Percentiles rank a stretch among this genome's conserved stretches.
Conservation (phyloP, 1,139 yeast genomes). For the Zygoascus meyerae region DNA sequence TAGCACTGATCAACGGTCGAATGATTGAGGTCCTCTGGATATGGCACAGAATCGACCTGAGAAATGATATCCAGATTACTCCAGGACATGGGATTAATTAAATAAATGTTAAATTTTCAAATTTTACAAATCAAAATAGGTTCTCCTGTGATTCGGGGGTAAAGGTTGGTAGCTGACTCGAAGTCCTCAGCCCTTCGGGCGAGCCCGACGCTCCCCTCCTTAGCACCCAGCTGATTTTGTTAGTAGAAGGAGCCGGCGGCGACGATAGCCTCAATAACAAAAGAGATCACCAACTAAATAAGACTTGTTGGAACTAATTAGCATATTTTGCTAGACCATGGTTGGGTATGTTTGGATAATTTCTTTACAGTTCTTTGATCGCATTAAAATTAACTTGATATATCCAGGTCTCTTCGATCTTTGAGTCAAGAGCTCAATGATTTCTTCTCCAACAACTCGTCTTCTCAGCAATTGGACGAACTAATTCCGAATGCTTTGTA, state of each 20-base stretch:
- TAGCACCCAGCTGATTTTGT: not conserved
- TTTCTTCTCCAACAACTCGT: slow-evolving; percentile 13
- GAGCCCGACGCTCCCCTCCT: not conserved
- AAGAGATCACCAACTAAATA: no score
- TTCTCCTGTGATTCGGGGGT: not conserved
- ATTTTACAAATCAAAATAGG: not conserved
- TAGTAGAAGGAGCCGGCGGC: not conserved
- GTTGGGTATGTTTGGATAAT: slow-evolving; percentile 4
- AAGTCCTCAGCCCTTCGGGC: not conserved
- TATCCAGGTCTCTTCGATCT: slow-evolving; percentile 10
- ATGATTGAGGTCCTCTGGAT: slow-evolving; percentile 23
- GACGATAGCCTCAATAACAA: not conserved
- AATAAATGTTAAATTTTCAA: not conserved
- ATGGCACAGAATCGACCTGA: slow-evolving; percentile 48
- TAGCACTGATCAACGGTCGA: slow-evolving; percentile 35
- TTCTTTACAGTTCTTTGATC: not conserved
- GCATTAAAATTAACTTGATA: not conserved
- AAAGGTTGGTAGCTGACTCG: no score
- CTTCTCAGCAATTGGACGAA: not conserved
- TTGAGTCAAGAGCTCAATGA: slow-evolving; percentile 21
- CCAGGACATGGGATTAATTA: slow-evolving; percentile 1
- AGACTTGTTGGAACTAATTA: no score
- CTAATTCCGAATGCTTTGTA: slow-evolving; percentile 17
- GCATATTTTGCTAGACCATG: slow-evolving; percentile 2
- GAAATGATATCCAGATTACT: slow-evolving; percentile 34